Evolutionary conservation across 345 rosid species (phyloP), one percentile per base, ranked within the genome.

Genomic region (Hibiscus trionum): DNA sequence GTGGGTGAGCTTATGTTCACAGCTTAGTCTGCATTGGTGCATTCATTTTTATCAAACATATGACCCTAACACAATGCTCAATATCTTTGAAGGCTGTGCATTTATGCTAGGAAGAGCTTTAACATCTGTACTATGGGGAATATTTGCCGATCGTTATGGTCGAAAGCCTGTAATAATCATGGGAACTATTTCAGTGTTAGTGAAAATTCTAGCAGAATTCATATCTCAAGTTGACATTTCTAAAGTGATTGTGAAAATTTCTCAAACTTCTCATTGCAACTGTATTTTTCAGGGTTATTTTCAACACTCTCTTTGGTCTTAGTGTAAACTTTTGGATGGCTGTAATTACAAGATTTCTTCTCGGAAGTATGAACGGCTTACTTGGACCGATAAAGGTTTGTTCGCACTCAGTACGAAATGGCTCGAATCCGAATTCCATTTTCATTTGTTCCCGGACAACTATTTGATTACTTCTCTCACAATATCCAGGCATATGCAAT

Each of bases 301-400:
- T 89, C 86, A 95, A 92, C 84, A 90, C 96, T 66, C 86, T 95
- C 15, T 92, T 90, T 77, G 99, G 99, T 59, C 86, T 95, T 53
- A 90, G 99, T 76, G 49, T 84, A 57, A 95, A 89, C 57, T 90
- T 92, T 78, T 91, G 96, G 97, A 95, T 95, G 99, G 99, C 99
- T 11, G 58, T 95, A 27, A 15, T 64, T 50, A 85, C 88, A 61
- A 86, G 99, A 84, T 90, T 92, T 84, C 91, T 91, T 70, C 86
- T 91, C 11, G 99, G 99, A 76, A 81, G 96, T 77, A 74, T 95
- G 79, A 92, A 90, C 74, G 97, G 96, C 42, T 88, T 89, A 66
- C 93, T 95, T 64, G 99, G 97, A 82, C 91, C 97, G 31, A 49
- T 49, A 49, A 49, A 49, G 53, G 53, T 49, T 49, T 49, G 53